Percentiles rank a stretch among this genome's conserved stretches.
phyloP scores from a whole-genome alignment of 305 asterid genomes.

The Rubia peregrina region DNA sequence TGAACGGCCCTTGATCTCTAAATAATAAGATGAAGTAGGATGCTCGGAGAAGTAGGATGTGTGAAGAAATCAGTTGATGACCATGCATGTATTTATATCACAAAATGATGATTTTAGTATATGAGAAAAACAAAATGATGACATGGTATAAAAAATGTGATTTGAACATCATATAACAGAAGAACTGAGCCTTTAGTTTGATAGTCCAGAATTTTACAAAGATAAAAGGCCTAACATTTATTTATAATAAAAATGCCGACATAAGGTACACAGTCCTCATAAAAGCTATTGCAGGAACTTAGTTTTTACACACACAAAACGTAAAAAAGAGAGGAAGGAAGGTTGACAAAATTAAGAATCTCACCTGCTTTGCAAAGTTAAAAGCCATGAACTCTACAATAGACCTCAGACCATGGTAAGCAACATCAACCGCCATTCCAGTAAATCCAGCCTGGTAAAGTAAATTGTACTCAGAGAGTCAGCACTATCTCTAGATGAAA shows the following conservation, averaged over 20 bases:
- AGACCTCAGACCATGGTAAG: slow-evolving; percentile 81
- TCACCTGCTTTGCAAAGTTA: slow-evolving; percentile 92
- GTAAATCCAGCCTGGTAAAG: slow-evolving; percentile 72
- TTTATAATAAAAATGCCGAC: no score
- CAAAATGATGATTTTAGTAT: neutral
- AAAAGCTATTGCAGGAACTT: neutral
- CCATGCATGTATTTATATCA: neutral
- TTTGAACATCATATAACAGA: neutral
- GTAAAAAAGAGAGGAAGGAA: neutral
- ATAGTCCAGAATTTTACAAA: neutral
- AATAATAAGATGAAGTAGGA: slow-evolving; percentile 33
- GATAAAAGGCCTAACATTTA: neutral
- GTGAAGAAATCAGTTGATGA: neutral
- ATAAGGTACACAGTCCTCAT: no score
- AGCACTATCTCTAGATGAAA: neutral
- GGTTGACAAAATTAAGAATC: slow-evolving; percentile 6
- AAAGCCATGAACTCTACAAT: slow-evolving; percentile 86
- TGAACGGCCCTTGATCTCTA: slow-evolving; percentile 79
- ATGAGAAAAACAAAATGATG: no score
- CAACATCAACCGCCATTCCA: slow-evolving; percentile 91
- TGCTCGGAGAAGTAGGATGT: slow-evolving; percentile 10
- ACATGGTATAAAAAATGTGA: neutral
- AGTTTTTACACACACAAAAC: neutral
- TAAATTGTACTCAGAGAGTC: neutral
- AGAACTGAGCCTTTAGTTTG: neutral